These are phyloP conservation scores for Vachellia pachyceras DNA, from an alignment of 306 rosid genomes.

Conservation along the genomic window DNA sequence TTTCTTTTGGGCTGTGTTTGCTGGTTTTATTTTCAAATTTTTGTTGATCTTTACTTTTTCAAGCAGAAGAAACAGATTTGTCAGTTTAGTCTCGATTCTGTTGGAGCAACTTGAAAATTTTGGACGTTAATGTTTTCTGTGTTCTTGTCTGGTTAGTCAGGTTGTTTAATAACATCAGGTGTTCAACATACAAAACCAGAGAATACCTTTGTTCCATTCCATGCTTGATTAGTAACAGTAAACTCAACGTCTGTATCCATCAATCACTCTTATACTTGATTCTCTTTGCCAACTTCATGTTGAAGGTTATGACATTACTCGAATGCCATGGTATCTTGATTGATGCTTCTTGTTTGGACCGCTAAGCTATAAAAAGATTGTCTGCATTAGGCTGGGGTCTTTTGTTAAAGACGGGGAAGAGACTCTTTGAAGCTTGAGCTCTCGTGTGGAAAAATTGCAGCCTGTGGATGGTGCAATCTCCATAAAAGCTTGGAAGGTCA, in stretches of 20 bases:
- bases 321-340: neutral
- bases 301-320: slow-evolving; percentile 1
- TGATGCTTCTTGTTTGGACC: neutral
- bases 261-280: neutral
- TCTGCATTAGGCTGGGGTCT: neutral
- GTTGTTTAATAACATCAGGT: slow-evolving; percentile 2
- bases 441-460: neutral
- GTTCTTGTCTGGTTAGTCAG: slow-evolving; percentile 4
- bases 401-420: neutral
- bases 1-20: no score
- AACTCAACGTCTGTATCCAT: neutral
- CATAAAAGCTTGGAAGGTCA: slow-evolving; percentile 7
- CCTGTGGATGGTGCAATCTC: slow-evolving; percentile 23
- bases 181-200: neutral
- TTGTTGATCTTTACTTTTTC: no score
- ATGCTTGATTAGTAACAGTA: neutral
- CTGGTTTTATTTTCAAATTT: no score
- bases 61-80: no score
- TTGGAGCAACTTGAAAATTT: neutral
- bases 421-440: neutral
- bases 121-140: neutral
- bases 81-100: neutral
- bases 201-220: neutral
- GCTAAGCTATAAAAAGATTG: neutral
- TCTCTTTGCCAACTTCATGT: neutral